phyloP scores from a whole-genome alignment of 768 basidiomycete genomes.

The Lactifluus rugatus region DNA sequence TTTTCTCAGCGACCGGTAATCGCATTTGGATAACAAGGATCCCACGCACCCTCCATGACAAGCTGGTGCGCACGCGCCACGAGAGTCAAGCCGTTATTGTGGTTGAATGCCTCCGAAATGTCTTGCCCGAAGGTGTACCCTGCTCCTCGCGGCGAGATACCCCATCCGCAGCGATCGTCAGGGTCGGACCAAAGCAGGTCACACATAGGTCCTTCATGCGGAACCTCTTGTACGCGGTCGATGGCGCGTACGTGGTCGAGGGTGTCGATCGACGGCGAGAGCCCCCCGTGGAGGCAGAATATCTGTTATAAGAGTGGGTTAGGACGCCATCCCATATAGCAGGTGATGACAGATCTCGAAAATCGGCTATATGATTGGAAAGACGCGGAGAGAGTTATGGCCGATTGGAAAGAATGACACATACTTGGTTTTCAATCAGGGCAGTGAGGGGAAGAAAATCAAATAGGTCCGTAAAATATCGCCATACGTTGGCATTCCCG shows the following conservation, averaged over 20 bases:
- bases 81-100: constrained; percentile 95
- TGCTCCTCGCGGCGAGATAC: constrained; percentile 96
- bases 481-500: constrained; percentile 99
- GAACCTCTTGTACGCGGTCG: constrained; percentile 98
- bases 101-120: constrained; percentile 98
- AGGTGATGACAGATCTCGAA: constrained; percentile 3
- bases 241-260: constrained; percentile 98
- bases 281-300: constrained; percentile 96
- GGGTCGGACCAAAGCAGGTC: constrained; percentile 99
- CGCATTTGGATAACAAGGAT: neutral
- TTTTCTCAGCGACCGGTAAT: neutral
- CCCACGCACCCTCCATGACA: constrained; percentile 84
- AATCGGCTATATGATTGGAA: neutral
- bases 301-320: constrained; percentile 45
- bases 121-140: constrained; percentile 99
- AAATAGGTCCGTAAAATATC: constrained; percentile 97
- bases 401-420: constrained; percentile 29
- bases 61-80: constrained; percentile 91
- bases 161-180: constrained; percentile 99
- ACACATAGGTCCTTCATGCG: constrained; percentile 99
- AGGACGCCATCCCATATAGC: neutral
- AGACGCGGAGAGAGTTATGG: neutral
- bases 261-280: constrained; percentile 98
- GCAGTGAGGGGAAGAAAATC: constrained; percentile 97
- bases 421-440: constrained; percentile 96